Percentiles rank a stretch among this genome's conserved stretches.
Evolutionary conservation across 1,284 basidiomycete genomes (phyloP).

Genomic region (Cutaneotrichosporon cavernicola): DNA sequence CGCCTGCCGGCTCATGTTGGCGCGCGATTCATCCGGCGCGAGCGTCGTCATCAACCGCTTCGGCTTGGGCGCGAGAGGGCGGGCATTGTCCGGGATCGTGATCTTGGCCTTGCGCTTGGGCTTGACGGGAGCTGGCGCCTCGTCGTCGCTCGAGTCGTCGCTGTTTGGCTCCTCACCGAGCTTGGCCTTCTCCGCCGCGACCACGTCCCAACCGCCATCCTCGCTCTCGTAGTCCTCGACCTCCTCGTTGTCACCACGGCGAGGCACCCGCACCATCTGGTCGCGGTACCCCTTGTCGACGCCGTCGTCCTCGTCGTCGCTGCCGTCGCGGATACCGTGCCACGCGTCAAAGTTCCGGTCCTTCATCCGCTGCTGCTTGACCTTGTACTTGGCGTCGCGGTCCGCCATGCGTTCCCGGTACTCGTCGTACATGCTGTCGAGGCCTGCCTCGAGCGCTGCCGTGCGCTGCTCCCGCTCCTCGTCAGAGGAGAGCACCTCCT

Average conservation of each 20-base stretch:
- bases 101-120: conserved; percentile 24
- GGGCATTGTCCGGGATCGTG: conserved; percentile 16
- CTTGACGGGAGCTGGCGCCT: conserved; percentile 27
- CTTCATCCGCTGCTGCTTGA: conserved; percentile 75
- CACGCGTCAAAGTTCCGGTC: conserved; percentile 71
- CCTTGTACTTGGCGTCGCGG: conserved; percentile 85
- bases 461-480: conserved; percentile 69
- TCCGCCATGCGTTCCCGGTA: conserved; percentile 81
- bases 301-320: conserved; percentile 48
- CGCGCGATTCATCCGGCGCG: conserved; percentile 40
- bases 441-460: conserved; percentile 71
- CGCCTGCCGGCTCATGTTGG: conserved; percentile 57
- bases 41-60: conserved; percentile 47
- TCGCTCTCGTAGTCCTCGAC: conserved; percentile 59
- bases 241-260: conserved; percentile 54
- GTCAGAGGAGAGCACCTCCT: conserved; percentile 63
- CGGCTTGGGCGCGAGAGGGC: conserved; percentile 47
- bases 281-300: conserved; percentile 47
- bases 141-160: conserved; percentile 43
- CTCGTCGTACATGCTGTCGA: conserved; percentile 84
- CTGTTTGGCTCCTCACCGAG: conserved; percentile 59
- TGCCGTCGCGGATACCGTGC: conserved; percentile 64
- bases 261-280: conserved; percentile 31
- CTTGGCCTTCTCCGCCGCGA: conserved; percentile 64
- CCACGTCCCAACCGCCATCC: conserved; percentile 72